Evolutionary conservation across 768 basidiomycete genomes (phyloP), one percentile per base, ranked within the genome.

Genomic region (Boletellus ananas): DNA sequence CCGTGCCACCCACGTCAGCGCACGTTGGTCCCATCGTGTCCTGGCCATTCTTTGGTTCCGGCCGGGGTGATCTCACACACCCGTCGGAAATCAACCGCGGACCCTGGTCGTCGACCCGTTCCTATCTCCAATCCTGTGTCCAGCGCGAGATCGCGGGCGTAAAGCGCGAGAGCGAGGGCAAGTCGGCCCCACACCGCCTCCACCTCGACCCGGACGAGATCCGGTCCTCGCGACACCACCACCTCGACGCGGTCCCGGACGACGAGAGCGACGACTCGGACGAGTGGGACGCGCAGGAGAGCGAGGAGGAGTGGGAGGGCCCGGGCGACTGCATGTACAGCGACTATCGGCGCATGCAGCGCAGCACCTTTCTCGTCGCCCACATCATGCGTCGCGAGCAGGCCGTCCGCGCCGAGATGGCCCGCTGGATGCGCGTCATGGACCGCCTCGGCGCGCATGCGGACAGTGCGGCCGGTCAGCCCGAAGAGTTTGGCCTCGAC

Each of bases 31-130:
- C 86, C 8, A 92, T 93, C 59, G 80, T 92, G 43, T 90, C 89
- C 3, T 93, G 90, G 90, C 86, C 90, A 1, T 93, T 92, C 75
- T 93, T 93, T 63, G 90, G 90, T 40, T 85, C 87, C 4, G 83
- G 85, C 55, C 78, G 90, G 35, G 90, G 90, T 29, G 84, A 87
- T 50, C 76, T 89, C 20, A 56, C 67, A 3, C 85, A 86, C 56
- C 83, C 83, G 3, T 69, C 73, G 18, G 87, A 90, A 56, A 74
- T 92, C 33, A 74, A 89, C 58, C 82, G 90, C n/a, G 89, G 90
- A 3, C 90, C 90, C 0, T 92, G 88, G 86, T 50, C 74, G 3
- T 75, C 76, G 5, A 77, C 82, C 3, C 65, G 70, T 27, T 72
- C 72, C 6, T 93, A 93, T 63, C 69, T 90, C 18, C 62, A 67